phyloP scores from a whole-genome alignment of 805 yeast genomes.

The Monosporozyma siamensis region DNA sequence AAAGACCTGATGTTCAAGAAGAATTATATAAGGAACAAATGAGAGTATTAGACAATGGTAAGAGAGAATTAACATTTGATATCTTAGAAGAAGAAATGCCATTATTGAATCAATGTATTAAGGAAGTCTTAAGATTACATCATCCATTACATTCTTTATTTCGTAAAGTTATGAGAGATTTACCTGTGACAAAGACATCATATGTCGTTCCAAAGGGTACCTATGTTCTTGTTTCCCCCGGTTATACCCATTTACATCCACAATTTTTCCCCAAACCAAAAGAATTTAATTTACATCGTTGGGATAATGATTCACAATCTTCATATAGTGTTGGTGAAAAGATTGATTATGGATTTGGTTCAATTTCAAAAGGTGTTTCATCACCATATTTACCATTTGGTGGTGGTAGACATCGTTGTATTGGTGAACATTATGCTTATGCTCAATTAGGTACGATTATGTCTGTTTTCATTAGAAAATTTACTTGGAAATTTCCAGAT shows the following conservation, averaged over 20 bases:
- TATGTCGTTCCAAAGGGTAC: constrained; percentile 85
- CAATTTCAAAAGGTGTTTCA: constrained; percentile 88
- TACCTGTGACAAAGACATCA: constrained; percentile 69
- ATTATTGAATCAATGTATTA: constrained; percentile 69
- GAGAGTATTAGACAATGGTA: constrained; percentile 46
- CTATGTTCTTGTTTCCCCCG: constrained; percentile 87
- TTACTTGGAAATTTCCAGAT: constrained; percentile 63
- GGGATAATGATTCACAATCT: constrained; percentile 43
- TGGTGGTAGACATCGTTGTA: constrained; percentile 99
- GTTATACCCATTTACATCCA: constrained; percentile 72
- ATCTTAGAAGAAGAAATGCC: constrained; percentile 67
- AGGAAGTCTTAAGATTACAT: constrained; percentile 92
- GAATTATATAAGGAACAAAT: constrained; percentile 69
- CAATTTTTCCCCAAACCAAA: constrained; percentile 70
- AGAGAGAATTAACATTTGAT: constrained; percentile 65
- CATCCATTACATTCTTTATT: constrained; percentile 94
- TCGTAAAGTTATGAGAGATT: constrained; percentile 74
- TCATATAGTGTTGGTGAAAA: constrained; percentile 27
- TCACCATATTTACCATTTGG: constrained; percentile 97
- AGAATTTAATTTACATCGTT: constrained; percentile 76
- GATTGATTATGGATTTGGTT: constrained; percentile 95
- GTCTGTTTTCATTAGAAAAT: constrained; percentile 60
- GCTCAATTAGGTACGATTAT: constrained; percentile 83
- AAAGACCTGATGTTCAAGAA: constrained; percentile 75
- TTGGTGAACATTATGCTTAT: constrained; percentile 97